A percentile compares a stretch with the other conserved stretches of the same genome.
Evolutionary conservation across 1,284 basidiomycete species (phyloP).

Genomic region (Ustilago tritici): DNA sequence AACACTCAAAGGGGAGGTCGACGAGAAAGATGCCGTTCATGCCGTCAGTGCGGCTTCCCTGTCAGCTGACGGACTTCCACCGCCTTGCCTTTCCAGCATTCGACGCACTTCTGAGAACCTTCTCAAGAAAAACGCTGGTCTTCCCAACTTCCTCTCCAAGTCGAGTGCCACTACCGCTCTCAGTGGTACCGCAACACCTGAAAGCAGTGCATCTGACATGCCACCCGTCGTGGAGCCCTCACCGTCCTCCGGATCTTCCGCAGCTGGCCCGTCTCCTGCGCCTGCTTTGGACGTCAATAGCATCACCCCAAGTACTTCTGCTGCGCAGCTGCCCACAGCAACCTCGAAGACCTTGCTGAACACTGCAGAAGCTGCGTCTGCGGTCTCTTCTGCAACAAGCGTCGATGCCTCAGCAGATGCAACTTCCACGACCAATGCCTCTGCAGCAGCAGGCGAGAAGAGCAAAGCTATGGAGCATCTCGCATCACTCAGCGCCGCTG

Average conservation of each 20-base stretch:
- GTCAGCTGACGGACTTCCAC: constrained; percentile 8
- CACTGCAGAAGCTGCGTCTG: not conserved
- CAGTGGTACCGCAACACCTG: constrained; percentile 49
- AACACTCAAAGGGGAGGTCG: constrained; percentile 4
- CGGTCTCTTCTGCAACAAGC: not conserved
- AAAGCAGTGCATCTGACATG: constrained; percentile 29
- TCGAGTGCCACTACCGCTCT: constrained; percentile 49
- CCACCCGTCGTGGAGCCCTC: constrained; percentile 14
- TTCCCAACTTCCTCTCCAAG: constrained; percentile 42
- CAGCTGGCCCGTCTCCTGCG: constrained; percentile 1
- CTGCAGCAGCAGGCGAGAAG: constrained; percentile 23
- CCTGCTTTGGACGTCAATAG: constrained; percentile 1
- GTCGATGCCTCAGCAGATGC: not conserved
- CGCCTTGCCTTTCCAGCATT: constrained; percentile 19
- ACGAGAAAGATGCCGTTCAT: not conserved
- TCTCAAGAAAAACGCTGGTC: constrained; percentile 41
- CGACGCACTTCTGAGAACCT: constrained; percentile 42
- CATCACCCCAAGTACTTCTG: constrained; percentile 8
- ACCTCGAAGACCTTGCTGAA: constrained; percentile 1
- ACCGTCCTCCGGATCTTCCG: constrained; percentile 1
- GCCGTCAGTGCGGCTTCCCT: not conserved
- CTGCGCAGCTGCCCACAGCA: constrained; percentile 5
- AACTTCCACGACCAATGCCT: constrained; percentile 1
- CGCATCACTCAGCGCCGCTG: constrained; percentile 55
- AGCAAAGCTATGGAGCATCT: constrained; percentile 57